Evolutionary conservation across 1,284 basidiomycete genomes (phyloP).

Genomic region (Leucoagaricus sp.): DNA sequence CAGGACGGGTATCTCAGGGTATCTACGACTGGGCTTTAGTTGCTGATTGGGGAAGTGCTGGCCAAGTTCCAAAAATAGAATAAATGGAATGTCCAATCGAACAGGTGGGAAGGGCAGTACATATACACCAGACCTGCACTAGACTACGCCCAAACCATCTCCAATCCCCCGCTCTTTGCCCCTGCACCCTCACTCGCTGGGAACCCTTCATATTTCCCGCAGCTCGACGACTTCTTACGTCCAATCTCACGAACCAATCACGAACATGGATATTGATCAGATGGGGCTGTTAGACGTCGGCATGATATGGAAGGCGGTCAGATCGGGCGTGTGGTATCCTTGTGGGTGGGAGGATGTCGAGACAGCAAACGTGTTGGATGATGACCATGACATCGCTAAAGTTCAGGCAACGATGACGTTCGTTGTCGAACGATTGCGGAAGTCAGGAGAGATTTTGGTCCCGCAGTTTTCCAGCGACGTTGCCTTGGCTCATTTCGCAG

Average conservation of each 20-base stretch:
- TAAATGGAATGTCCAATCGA: too few species aligned
- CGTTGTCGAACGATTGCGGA: not conserved
- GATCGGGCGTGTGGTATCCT: constrained; percentile 13
- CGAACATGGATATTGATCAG: not conserved
- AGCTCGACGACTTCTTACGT: not conserved
- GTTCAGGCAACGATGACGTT: not conserved
- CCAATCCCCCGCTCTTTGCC: not conserved
- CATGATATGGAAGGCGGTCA: constrained; percentile 7
- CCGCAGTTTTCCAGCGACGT: not conserved
- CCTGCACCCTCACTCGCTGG: not conserved
- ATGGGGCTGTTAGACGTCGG: not conserved
- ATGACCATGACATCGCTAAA: not conserved
- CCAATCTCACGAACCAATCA: not conserved
- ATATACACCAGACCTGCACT: too few species aligned
- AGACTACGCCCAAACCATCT: too few species aligned
- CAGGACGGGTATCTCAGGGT: too few species aligned
- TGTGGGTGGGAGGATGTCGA: not conserved
- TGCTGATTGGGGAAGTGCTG: too few species aligned
- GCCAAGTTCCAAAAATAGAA: too few species aligned
- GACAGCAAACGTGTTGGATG: not conserved
- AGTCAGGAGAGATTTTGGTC: not conserved
- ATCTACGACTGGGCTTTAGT: too few species aligned
- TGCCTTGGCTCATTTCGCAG: not conserved
- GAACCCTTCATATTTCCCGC: not conserved
- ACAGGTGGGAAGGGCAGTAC: too few species aligned